Conservation (phyloP, 2,329 filamentous ascomycete genomes). For the Niveomyces coronatus region DNA sequence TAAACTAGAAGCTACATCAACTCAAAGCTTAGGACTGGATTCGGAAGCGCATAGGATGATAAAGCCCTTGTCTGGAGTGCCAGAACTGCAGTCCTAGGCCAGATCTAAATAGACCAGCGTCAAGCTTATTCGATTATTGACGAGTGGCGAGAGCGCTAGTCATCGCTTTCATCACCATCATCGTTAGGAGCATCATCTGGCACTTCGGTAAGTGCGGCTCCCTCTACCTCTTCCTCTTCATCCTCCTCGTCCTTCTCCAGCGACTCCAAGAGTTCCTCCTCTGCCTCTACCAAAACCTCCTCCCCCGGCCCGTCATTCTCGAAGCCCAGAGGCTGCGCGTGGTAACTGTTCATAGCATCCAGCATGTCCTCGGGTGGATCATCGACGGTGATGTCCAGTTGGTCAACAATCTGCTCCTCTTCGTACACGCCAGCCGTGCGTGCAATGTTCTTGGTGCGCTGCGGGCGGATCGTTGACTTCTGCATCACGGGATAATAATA, state of each 20-base stretch:
- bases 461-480: slow-evolving; percentile 49
- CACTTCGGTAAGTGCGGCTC: too few species aligned
- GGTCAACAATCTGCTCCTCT: slow-evolving; percentile 42
- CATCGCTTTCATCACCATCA: slow-evolving; percentile 36
- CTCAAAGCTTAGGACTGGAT: too few species aligned
- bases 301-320: slow-evolving; percentile 29
- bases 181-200: too few species aligned
- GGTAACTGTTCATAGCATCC: slow-evolving; percentile 41
- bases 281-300: slow-evolving; percentile 18
- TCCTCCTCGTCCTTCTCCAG: slow-evolving; percentile 18
- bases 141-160: too few species aligned
- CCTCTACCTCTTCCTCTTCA: slow-evolving; percentile 20
- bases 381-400: slow-evolving; percentile 43
- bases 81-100: too few species aligned
- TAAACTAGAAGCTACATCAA: too few species aligned
- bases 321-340: slow-evolving; percentile 40
- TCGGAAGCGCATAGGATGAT: too few species aligned
- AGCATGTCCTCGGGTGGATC: slow-evolving; percentile 45
- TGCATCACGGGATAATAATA: slow-evolving; percentile 63
- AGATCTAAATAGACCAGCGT: too few species aligned
- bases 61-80: too few species aligned
- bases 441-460: slow-evolving; percentile 53
- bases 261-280: too few species aligned
- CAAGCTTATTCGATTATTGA: too few species aligned
- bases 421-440: slow-evolving; percentile 38